Percentiles rank a stretch among this genome's conserved stretches.
These are phyloP conservation scores for Blastobotrys serpentis DNA, from an alignment of 1,139 yeast species.

Conservation along the genomic window DNA sequence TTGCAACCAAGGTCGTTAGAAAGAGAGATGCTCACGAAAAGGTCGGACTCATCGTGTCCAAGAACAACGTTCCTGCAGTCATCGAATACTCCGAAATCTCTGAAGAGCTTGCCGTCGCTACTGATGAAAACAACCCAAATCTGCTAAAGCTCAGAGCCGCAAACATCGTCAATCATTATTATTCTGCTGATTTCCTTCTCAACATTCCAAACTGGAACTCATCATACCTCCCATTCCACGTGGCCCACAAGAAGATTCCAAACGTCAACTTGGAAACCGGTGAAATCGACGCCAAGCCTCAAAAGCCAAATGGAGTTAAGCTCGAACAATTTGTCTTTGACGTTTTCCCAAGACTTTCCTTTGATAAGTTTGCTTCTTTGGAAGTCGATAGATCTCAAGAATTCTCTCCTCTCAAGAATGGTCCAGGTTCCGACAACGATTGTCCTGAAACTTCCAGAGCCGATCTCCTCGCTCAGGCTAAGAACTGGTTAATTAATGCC, in stretches of 20 bases:
- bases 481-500: conserved; percentile 68
- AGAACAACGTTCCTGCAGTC: conserved; percentile 71
- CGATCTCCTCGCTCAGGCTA: conserved; percentile 65
- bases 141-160: conserved; percentile 85
- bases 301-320: conserved; percentile 83
- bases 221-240: conserved; percentile 79
- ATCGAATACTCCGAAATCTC: conserved; percentile 94
- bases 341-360: conserved; percentile 77
- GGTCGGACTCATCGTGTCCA: conserved; percentile 86
- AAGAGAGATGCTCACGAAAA: conserved; percentile 84
- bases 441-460: conserved; percentile 79
- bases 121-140: conserved; percentile 48
- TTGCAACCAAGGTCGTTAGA: conserved; percentile 94
- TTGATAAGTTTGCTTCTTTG: conserved; percentile 81
- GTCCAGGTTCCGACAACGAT: conserved; percentile 76
- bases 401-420: conserved; percentile 93
- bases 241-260: conserved; percentile 89
- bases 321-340: conserved; percentile 97
- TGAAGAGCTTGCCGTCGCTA: conserved; percentile 64
- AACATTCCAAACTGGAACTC: conserved; percentile 68
- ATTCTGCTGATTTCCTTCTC: conserved; percentile 69
- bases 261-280: conserved; percentile 51
- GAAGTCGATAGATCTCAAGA: conserved; percentile 86
- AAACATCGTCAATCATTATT: conserved; percentile 95
- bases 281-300: conserved; percentile 52